Conservation (phyloP, 1,284 basidiomycete species). For the Microbotryum intermedium region DNA sequence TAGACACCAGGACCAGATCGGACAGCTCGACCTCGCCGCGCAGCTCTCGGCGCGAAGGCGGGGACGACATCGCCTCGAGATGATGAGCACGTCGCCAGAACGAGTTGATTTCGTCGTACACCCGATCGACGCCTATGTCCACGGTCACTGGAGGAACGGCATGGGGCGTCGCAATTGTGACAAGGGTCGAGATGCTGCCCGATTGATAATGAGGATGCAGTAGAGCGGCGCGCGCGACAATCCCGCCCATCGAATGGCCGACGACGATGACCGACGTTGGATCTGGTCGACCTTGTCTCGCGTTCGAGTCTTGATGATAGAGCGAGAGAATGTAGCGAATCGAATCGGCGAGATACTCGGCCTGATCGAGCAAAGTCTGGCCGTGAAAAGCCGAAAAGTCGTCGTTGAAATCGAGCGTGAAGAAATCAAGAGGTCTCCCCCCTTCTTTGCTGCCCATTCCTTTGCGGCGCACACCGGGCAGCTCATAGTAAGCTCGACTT, state of each 20-base stretch:
- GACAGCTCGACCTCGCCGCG: conserved; percentile 10
- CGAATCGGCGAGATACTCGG: conserved; percentile 61
- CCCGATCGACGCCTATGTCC: conserved; percentile 63
- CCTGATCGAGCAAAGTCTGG: conserved; percentile 74
- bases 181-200: conserved; percentile 57
- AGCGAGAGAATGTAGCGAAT: conserved; percentile 67
- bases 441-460: conserved; percentile 45
- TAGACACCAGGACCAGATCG: conserved; percentile 59
- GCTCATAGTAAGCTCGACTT: conserved; percentile 62
- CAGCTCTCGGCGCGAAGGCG: background rate
- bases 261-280: conserved; percentile 56
- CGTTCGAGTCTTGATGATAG: conserved; percentile 44
- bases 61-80: conserved; percentile 37
- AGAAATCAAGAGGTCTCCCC: conserved; percentile 59
- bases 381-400: conserved; percentile 95
- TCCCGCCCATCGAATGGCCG: conserved; percentile 98
- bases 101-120: conserved; percentile 51
- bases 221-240: conserved; percentile 63
- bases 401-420: conserved; percentile 91
- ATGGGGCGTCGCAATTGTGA: conserved; percentile 94
- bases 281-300: conserved; percentile 20
- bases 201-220: conserved; percentile 48
- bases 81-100: conserved; percentile 32
- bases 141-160: conserved; percentile 78
- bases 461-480: conserved; percentile 44